Evolutionary conservation across 2,329 filamentous ascomycete genomes (phyloP), one percentile per base, ranked within the genome.

Genomic region (Dactylellina cionopaga): DNA sequence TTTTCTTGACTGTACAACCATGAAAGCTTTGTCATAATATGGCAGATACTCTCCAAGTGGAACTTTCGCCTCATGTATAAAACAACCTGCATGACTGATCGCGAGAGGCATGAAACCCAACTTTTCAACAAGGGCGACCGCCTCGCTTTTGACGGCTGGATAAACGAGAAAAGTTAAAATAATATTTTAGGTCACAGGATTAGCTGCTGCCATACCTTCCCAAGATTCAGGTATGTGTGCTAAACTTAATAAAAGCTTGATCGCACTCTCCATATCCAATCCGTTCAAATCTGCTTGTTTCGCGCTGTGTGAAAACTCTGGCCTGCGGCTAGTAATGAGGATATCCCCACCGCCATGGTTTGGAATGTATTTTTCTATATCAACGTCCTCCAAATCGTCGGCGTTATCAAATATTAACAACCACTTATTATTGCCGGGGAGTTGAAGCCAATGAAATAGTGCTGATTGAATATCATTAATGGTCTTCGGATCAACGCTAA

Each of bases 11-110:
- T n/a, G n/a, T n/a, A n/a, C n/a, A n/a, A n/a, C n/a, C n/a, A n/a
- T n/a, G n/a, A n/a, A 56, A 22, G 71, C 59, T 10, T 54, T 35
- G 13, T 69, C 44, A 27, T 74, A 76, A 7, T 69, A 24, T 22
- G 29, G 27, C 13, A 68, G 17, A 27, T 71, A 76, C 3, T 43
- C 46, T 0, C 29, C n/a, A 3, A 76, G 29, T 7, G 75, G 54
- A 3, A 70, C 55, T 13, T 74, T 60, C 29, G 41, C 29, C 55
- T 56, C 47, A 2, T 25, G 44, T 47, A 75, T 35, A 41, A 49
- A 75, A 25, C 25, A 39, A 9, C 52, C 56, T 31, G 47, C 56
- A 27, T 60, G 68, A 35, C 54, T 33, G 19, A 71, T 60, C 15
- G 43, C 55, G 17, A n/a, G n/a, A n/a, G n/a, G n/a, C n/a, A n/a